Percentiles rank a stretch among this genome's conserved stretches.
Conservation (phyloP, 768 basidiomycete genomes). For the Astraeus odoratus region DNA sequence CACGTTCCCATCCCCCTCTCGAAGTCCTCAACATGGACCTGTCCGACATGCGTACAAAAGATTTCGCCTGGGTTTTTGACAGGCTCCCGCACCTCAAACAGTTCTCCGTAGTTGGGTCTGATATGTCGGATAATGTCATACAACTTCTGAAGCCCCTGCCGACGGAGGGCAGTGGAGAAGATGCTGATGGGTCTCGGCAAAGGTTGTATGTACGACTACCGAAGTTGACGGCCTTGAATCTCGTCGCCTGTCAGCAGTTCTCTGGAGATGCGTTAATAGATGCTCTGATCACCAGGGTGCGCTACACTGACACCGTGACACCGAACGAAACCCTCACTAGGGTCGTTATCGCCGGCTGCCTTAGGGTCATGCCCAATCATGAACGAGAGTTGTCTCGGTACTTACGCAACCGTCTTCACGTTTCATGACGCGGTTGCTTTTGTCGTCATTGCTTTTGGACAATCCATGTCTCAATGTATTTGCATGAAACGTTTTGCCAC, state of each 20-base stretch:
- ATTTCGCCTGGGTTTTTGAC: conserved; percentile 65
- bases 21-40: conserved; percentile 70
- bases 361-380: conserved; percentile 14
- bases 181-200: conserved; percentile 7
- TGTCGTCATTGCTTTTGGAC: background rate
- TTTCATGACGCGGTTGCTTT: conserved; percentile 11
- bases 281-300: conserved; percentile 42
- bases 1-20: conserved; percentile 56
- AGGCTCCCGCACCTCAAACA: conserved; percentile 45
- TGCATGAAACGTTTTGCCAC: background rate
- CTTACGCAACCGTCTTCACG: conserved; percentile 19
- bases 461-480: background rate
- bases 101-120: conserved; percentile 72
- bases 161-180: conserved; percentile 3
- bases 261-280: conserved; percentile 52
- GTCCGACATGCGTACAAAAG: conserved; percentile 79
- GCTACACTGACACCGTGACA: conserved; percentile 27
- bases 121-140: conserved; percentile 73
- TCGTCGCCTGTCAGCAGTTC: conserved; percentile 59
- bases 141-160: conserved; percentile 44
- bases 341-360: conserved; percentile 21
- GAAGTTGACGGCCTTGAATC: conserved; percentile 40
- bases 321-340: conserved; percentile 22
- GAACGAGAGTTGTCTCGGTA: conserved; percentile 20
- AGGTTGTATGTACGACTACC: conserved; percentile 44